Conservation (phyloP, 345 rosid species). For the Populus pruinosa region DNA sequence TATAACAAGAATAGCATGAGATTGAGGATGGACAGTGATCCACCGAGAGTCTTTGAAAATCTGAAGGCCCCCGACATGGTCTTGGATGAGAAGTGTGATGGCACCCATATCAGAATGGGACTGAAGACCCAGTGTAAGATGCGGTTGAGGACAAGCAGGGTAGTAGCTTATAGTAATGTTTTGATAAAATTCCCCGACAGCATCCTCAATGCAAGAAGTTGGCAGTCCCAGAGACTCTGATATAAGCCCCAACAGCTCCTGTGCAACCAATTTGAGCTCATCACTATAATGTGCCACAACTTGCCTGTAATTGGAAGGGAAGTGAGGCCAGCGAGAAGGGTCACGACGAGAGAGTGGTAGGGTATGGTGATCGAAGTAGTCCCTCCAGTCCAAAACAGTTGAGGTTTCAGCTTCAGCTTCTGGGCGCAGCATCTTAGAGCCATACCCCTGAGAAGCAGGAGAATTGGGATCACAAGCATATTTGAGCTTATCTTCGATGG, state of each 20-base stretch:
- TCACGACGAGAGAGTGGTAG: constrained; percentile 72
- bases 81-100: constrained; percentile 78
- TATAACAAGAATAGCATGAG: constrained; percentile 65
- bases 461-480: constrained; percentile 66
- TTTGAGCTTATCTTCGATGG: constrained; percentile 58
- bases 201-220: constrained; percentile 49
- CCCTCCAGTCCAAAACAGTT: constrained; percentile 81
- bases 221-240: constrained; percentile 65
- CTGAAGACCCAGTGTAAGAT: constrained; percentile 82
- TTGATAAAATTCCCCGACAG: constrained; percentile 75
- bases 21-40: constrained; percentile 55
- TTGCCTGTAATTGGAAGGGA: constrained; percentile 62
- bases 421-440: constrained; percentile 63
- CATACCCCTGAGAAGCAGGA: constrained; percentile 80
- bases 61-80: constrained; percentile 79
- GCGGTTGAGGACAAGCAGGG: constrained; percentile 92
- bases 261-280: constrained; percentile 56
- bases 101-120: constrained; percentile 85
- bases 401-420: constrained; percentile 21
- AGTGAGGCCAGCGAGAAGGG: constrained; percentile 68
- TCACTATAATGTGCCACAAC: constrained; percentile 57
- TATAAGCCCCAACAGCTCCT: constrained; percentile 53
- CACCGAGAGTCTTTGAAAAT: constrained; percentile 63
- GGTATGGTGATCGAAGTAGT: constrained; percentile 86
- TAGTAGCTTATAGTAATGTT: constrained; percentile 80